Evolutionary conservation across 2,329 filamentous ascomycete genomes (phyloP), one percentile per base, ranked within the genome.

Genomic region (Neonectria sp.): DNA sequence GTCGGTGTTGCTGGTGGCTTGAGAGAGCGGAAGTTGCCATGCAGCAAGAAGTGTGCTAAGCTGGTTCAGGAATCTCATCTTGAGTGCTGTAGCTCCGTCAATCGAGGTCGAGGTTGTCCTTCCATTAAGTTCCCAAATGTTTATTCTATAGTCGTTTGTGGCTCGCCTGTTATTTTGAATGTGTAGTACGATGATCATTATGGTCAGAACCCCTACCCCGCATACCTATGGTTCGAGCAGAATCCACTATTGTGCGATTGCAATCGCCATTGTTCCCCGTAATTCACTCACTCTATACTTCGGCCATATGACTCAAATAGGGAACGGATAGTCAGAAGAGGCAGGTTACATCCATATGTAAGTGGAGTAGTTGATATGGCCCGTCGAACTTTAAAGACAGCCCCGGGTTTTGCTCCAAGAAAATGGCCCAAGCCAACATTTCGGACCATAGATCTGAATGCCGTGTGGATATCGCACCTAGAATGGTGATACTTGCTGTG

Each of bases 21-120:
- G 59, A 2, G 71, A 63, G 0, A 60, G 58, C 6, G 70, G 70
- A 7, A 69, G 51, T 0, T 68, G 11, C 3, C 29, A 53, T n/a
- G 51, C 51, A 24, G 72, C 70, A 24, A 74, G 43, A 3, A 71
- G 12, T 2, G 72, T 51, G n/a, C 63, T 57, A 13, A 73, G 24
- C 6, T 68, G 70, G 5, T 61, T 49, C 0, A 71, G 7, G 13
- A 70, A 53, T 33, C 68, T 74, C 72, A 74, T 74, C 15, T 0
- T 66, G 43, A 49, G 13, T 25, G 46, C 5, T 31, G 37, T 17
- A 58, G 11, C 9, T 15, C 15, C 9, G 6, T 2, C n/a, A 11
- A 9, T 15, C 17, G 13, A 35, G 25, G n/a, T 31, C 9, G 7
- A 13, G 2, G 33, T 1, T 7, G 6, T 13, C 15, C 31, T 52